phyloP scores from a whole-genome alignment of 1,139 yeast genomes.

The Hansenula sp. region DNA sequence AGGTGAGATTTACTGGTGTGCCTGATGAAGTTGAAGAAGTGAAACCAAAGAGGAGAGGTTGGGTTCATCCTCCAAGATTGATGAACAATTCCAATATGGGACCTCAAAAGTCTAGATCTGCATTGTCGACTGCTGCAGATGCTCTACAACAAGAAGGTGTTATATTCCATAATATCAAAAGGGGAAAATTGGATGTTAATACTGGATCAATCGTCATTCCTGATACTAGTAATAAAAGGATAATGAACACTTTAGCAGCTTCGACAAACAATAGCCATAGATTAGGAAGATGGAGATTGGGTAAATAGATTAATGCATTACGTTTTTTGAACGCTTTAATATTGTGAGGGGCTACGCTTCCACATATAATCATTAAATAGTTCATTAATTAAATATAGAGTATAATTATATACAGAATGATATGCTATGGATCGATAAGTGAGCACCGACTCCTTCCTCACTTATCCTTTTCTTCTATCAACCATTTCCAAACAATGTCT shows the following conservation, averaged over 20 bases:
- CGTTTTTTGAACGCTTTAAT: no score
- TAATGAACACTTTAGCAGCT: constrained; percentile 1
- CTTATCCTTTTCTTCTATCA: constrained; percentile 52
- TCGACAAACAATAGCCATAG: not conserved
- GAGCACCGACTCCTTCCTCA: no score
- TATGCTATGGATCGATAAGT: not conserved
- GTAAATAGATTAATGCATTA: not conserved
- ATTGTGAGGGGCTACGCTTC: no score
- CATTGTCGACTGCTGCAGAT: constrained; percentile 18
- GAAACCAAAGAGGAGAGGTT: constrained; percentile 18
- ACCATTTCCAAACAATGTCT: constrained; percentile 73
- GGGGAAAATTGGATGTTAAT: constrained; percentile 11
- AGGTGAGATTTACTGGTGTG: constrained; percentile 23
- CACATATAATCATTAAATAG: not conserved
- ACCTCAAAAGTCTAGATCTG: constrained; percentile 2
- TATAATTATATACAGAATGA: not conserved
- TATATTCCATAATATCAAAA: constrained; percentile 18
- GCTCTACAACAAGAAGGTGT: constrained; percentile 21
- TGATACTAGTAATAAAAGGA: not conserved
- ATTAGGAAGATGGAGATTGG: not conserved
- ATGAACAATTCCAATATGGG: constrained; percentile 1
- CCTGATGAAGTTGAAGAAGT: constrained; percentile 17
- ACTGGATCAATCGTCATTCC: constrained; percentile 3
- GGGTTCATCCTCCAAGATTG: constrained; percentile 19
- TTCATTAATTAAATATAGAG: not conserved